Conservation (phyloP, 768 basidiomycete species). For the Pleurotus citrinopileatus region DNA sequence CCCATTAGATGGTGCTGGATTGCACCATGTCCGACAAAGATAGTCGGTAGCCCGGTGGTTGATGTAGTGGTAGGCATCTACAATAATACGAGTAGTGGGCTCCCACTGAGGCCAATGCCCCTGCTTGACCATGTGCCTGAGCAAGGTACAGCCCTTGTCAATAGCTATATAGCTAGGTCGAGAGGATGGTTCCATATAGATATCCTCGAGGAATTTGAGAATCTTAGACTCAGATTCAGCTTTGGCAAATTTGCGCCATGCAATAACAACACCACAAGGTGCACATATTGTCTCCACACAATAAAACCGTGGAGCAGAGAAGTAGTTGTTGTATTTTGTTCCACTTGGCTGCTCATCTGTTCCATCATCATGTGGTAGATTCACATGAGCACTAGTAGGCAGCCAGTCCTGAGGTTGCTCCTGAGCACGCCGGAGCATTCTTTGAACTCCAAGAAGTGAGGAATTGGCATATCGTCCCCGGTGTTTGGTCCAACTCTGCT, state of each 20-base stretch:
- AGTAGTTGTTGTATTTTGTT: slow-evolving; percentile 24
- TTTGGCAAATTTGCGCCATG: slow-evolving; percentile 26
- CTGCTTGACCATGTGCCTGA: slow-evolving; percentile 10
- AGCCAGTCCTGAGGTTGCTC: slow-evolving; percentile 3
- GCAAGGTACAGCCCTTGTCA: slow-evolving; percentile 23
- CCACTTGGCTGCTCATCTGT: slow-evolving; percentile 14
- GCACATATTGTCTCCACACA: slow-evolving; percentile 12
- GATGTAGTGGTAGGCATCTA: slow-evolving; percentile 22
- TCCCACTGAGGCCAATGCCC: slow-evolving; percentile 12
- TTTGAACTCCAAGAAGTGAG: neutral
- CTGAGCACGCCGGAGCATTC: slow-evolving; percentile 2
- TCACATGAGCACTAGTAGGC: slow-evolving; percentile 11
- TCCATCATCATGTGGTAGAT: slow-evolving; percentile 4
- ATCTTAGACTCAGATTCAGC: slow-evolving; percentile 23
- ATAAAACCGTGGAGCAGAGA: slow-evolving; percentile 15
- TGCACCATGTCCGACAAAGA: slow-evolving; percentile 27
- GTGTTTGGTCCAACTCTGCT: neutral
- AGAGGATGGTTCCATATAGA: slow-evolving; percentile 17
- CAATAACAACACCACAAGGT: slow-evolving; percentile 23
- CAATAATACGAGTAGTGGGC: slow-evolving; percentile 19
- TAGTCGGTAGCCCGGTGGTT: slow-evolving; percentile 23
- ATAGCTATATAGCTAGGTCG: slow-evolving; percentile 22
- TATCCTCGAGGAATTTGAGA: slow-evolving; percentile 15
- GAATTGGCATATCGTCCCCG: neutral
- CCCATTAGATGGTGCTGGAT: slow-evolving; percentile 27